Base-by-base conservation (phyloP, 2,329 filamentous ascomycete species). In the Claviceps pazoutovae region DNA sequence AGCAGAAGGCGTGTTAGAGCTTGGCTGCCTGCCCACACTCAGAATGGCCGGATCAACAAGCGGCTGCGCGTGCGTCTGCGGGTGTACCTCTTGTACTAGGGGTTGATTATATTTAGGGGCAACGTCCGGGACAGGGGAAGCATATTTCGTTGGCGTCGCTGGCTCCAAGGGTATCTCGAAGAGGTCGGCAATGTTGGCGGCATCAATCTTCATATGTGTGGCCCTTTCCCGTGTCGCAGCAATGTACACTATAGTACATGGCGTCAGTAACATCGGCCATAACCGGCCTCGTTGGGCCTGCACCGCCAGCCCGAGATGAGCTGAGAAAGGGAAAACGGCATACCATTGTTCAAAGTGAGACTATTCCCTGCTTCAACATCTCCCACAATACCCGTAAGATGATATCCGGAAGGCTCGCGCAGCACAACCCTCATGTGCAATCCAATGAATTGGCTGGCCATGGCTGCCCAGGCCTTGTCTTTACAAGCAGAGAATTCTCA, bases 21-120 rank as follows among this genome's bases (percentile, higher is more conserved):
- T 62, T 1, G 73, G 69, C 4, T 66, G 69, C 46, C 71, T 70
- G 21, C 72, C 72, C 48, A 87, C 78, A 62, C 86, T 89, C 46
- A 94, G 64, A 51, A 94, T 94, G 3, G 88, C 88, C 11, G 88
- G 88, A 60, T 94, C 88, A n/a, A 83, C 75, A 60, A 93, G 88
- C 0, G 72, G 60, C 34, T 69, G 58, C 56, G 69, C 64, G 50
- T 59, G 54, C 45, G 61, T 58, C 39, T 61, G 64, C 49, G 30
- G 30, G 30, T 61, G 39, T 56, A 13, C 11, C 8, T n/a, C 61
- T 53, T 21, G 64, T 52, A 5, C 57, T 50, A 16, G 65, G 57
- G 14, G 62, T 59, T 21, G 62, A 11, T 13, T 9, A n/a, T 49
- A 26, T 23, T 43, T 8, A 11, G 26, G 6, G n/a, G 36, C 41